These are phyloP conservation scores for Fusarium sp. DNA, from an alignment of 2,329 filamentous ascomycete species.

Conservation along the genomic window DNA sequence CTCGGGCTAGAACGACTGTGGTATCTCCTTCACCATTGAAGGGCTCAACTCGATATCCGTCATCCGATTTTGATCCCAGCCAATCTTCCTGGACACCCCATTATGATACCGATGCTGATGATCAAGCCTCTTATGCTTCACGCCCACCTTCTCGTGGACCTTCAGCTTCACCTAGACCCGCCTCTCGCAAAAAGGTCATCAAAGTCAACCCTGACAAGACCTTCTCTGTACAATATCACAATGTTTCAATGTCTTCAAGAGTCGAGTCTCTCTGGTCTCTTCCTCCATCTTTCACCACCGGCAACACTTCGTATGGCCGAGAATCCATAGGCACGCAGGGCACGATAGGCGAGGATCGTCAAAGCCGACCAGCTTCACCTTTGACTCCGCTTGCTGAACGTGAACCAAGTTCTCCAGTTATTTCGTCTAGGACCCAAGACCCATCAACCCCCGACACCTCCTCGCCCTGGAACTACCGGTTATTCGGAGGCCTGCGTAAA, in stretches of 20 bases:
- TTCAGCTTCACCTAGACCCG: constrained; percentile 45
- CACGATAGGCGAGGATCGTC: constrained; percentile 60
- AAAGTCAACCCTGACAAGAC: constrained; percentile 69
- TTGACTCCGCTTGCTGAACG: constrained; percentile 61
- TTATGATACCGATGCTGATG: constrained; percentile 37
- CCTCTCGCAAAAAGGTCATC: constrained; percentile 56
- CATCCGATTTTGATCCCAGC: constrained; percentile 35
- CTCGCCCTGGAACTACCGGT: constrained; percentile 65
- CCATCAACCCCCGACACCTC: constrained; percentile 37
- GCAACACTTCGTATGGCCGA: constrained; percentile 62
- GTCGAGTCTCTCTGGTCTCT: constrained; percentile 54
- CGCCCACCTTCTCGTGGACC: constrained; percentile 37
- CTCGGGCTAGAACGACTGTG: constrained; percentile 31
- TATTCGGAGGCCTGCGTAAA: constrained; percentile 67
- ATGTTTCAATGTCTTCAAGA: constrained; percentile 46
- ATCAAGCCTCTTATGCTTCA: constrained; percentile 34
- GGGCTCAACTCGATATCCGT: constrained; percentile 27
- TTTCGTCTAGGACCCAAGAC: constrained; percentile 27
- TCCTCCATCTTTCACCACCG: constrained; percentile 59
- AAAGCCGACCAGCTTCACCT: constrained; percentile 62
- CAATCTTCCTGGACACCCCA: constrained; percentile 40
- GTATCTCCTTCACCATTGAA: constrained; percentile 39
- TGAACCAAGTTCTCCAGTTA: constrained; percentile 41
- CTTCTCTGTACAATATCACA: constrained; percentile 62
- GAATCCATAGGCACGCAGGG: constrained; percentile 61